A percentile compares a stretch with the other conserved stretches of the same genome.
Conservation (phyloP, 2,329 filamentous ascomycete genomes). For the Xylariomycetidae sp. region DNA sequence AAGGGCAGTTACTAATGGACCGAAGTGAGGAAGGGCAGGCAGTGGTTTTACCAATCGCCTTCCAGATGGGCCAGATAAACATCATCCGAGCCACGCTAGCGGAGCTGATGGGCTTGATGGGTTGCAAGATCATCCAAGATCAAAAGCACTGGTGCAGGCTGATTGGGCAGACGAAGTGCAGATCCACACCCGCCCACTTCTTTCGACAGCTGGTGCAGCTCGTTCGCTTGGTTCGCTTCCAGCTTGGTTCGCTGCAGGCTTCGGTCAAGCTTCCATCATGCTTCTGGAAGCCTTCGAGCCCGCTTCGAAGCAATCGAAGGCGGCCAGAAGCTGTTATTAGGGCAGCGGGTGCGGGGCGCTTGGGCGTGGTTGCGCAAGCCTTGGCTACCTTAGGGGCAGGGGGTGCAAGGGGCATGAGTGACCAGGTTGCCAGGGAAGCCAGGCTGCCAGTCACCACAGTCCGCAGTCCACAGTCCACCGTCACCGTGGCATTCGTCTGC, state of each 20-base stretch:
- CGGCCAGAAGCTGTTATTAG: constrained; percentile 16
- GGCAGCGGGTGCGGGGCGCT: constrained; percentile 13
- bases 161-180: constrained; percentile 4
- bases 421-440: constrained; percentile 12
- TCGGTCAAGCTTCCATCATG: constrained; percentile 25
- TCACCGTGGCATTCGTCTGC: too few species aligned
- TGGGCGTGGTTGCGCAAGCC: constrained; percentile 9
- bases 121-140: not conserved
- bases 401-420: constrained; percentile 7
- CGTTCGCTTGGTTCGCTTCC: too few species aligned
- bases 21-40: too few species aligned
- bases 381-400: not conserved
- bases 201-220: too few species aligned
- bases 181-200: constrained; percentile 11
- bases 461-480: constrained; percentile 16
- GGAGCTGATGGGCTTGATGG: too few species aligned
- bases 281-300: constrained; percentile 24
- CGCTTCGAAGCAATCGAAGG: constrained; percentile 13
- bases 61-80: too few species aligned
- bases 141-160: not conserved
- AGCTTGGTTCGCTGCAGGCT: constrained; percentile 17
- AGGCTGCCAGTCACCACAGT: constrained; percentile 9
- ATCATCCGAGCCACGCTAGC: too few species aligned
- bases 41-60: too few species aligned
- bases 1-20: too few species aligned